Percentiles rank a stretch among this genome's conserved stretches.
Conservation (phyloP, 768 basidiomycete genomes). For the Calocera viscosa region DNA sequence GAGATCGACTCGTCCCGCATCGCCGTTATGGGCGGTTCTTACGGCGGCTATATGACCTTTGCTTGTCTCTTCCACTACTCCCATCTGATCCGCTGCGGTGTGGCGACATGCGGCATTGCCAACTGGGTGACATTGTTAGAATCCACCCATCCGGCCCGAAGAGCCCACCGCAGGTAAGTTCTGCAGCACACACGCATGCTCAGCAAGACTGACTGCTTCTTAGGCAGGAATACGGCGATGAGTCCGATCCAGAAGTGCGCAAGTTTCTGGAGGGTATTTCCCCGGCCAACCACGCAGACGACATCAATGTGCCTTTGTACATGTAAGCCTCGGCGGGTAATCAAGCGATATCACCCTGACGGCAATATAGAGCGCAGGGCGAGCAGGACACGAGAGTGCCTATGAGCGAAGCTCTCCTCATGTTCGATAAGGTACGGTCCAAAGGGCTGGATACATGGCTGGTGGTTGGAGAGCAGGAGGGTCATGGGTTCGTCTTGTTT, state of each 20-base stretch:
- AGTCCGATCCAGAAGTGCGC: constrained; percentile 29
- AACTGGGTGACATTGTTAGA: constrained; percentile 16
- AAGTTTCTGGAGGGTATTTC: constrained; percentile 32
- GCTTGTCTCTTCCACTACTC: constrained; percentile 34
- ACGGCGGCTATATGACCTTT: constrained; percentile 34
- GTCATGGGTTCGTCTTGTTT: constrained; percentile 28
- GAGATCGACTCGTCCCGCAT: constrained; percentile 31
- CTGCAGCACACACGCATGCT: no score
- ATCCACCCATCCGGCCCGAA: neutral
- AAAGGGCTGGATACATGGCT: constrained; percentile 28
- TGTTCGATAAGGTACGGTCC: constrained; percentile 28
- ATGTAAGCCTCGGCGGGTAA: constrained; percentile 19
- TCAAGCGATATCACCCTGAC: neutral
- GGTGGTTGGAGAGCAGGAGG: constrained; percentile 33
- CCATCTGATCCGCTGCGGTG: constrained; percentile 31
- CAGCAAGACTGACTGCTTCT: constrained; percentile 26
- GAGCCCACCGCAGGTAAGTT: neutral
- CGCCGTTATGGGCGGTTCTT: constrained; percentile 35
- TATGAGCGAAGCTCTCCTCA: constrained; percentile 30
- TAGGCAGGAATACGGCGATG: constrained; percentile 34
- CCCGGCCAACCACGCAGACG: constrained; percentile 30
- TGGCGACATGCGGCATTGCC: constrained; percentile 33
- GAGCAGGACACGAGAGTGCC: constrained; percentile 33
- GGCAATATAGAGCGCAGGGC: constrained; percentile 24
- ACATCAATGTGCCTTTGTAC: constrained; percentile 29